phyloP scores from a whole-genome alignment of 208 protist genomes.

The Trypanosoma mega region DNA sequence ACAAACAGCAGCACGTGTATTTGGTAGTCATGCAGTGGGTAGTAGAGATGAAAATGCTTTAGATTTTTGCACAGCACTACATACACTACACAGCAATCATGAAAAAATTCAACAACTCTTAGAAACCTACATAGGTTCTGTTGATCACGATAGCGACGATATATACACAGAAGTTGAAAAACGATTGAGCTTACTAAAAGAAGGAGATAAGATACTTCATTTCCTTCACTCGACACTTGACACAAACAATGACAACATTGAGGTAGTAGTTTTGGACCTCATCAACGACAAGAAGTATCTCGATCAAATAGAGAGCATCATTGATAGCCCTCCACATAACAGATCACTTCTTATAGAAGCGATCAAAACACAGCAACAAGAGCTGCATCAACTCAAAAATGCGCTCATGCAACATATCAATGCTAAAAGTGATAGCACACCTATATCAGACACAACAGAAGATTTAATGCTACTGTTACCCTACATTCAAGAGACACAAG shows the following conservation, averaged over 20 bases:
- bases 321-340: not conserved
- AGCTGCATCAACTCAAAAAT: constrained; percentile 14
- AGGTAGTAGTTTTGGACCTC: constrained; percentile 2
- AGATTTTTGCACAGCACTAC: constrained; percentile 17
- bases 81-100: constrained; percentile 12
- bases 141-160: not conserved
- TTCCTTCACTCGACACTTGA: constrained; percentile 15
- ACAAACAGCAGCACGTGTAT: constrained; percentile 18
- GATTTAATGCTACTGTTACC: constrained; percentile 19
- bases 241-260: constrained; percentile 12
- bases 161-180: constrained; percentile 10
- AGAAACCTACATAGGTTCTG: constrained; percentile 8
- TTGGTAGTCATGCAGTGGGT: constrained; percentile 18
- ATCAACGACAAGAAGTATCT: constrained; percentile 1
- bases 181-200: not conserved
- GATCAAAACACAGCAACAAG: constrained; percentile 8
- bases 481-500: constrained; percentile 1
- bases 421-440: not conserved
- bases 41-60: not conserved
- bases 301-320: constrained; percentile 1
- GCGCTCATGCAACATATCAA: constrained; percentile 3
- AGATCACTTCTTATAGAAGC: not conserved
- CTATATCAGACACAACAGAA: constrained; percentile 6
- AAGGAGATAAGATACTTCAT: constrained; percentile 4
- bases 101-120: constrained; percentile 15